Conservation (phyloP, 2,329 filamentous ascomycete species). For the Pseudogymnoascus sp. region DNA sequence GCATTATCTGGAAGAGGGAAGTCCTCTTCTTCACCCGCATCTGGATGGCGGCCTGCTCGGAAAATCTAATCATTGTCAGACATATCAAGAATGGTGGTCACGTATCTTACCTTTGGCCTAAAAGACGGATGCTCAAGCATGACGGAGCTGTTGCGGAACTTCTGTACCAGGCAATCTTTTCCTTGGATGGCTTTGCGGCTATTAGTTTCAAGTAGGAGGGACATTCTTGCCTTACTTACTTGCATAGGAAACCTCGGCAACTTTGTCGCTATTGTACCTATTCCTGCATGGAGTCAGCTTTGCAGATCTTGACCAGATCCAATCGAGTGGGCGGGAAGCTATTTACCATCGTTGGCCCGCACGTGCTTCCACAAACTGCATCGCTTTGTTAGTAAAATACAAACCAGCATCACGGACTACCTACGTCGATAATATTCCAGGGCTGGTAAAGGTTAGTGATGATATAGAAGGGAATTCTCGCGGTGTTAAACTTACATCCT, state of each 20-base stretch:
- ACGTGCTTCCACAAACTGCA: constrained; percentile 61
- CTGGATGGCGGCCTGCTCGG: constrained; percentile 40
- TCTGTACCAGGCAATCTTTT: constrained; percentile 80
- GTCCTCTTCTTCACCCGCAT: constrained; percentile 60
- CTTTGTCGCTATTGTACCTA: constrained; percentile 74
- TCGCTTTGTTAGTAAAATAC: constrained; percentile 23
- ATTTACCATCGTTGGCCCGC: constrained; percentile 62
- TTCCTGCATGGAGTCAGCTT: constrained; percentile 46
- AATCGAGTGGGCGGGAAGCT: not conserved
- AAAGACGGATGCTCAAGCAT: constrained; percentile 81
- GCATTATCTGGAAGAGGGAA: constrained; percentile 78
- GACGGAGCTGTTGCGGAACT: constrained; percentile 93
- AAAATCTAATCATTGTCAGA: constrained; percentile 46
- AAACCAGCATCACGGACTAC: constrained; percentile 28
- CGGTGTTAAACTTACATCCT: constrained; percentile 49
- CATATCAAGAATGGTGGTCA: constrained; percentile 33
- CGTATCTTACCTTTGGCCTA: constrained; percentile 63
- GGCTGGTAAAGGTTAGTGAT: constrained; percentile 46
- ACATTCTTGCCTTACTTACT: constrained; percentile 47
- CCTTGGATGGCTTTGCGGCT: constrained; percentile 69
- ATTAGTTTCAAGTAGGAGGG: constrained; percentile 23
- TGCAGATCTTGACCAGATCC: not conserved
- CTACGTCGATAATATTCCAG: constrained; percentile 63
- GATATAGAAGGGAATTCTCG: not conserved
- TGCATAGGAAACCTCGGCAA: constrained; percentile 90